Percentiles rank a stretch among this genome's conserved stretches.
Evolutionary conservation across 2,329 filamentous ascomycete species (phyloP).

Genomic region (Penicillium brasilianum): DNA sequence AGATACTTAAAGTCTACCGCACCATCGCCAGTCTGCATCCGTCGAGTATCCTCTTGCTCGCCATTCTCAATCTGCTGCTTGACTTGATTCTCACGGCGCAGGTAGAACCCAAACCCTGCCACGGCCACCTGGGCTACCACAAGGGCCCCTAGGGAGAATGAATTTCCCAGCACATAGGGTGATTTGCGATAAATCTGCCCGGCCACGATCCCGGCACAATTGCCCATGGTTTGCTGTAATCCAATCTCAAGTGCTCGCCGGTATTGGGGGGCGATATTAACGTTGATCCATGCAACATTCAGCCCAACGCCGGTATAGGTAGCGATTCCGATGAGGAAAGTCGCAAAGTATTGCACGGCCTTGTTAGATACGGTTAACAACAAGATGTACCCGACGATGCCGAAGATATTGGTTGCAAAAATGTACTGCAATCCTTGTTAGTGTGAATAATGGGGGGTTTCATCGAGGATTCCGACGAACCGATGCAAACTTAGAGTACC

Average conservation of each 20-base stretch:
- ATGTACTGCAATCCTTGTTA: slow-evolving; percentile 37
- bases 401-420: slow-evolving; percentile 48
- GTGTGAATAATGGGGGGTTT: not conserved
- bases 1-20: slow-evolving; percentile 57
- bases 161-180: slow-evolving; percentile 45
- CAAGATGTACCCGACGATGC: slow-evolving; percentile 57
- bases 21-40: slow-evolving; percentile 54
- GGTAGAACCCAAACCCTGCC: slow-evolving; percentile 49
- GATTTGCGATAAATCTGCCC: slow-evolving; percentile 52
- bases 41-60: slow-evolving; percentile 51
- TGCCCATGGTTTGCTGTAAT: slow-evolving; percentile 54
- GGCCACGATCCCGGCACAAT: slow-evolving; percentile 55
- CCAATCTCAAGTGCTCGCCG: slow-evolving; percentile 55
- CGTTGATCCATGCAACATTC: slow-evolving; percentile 55
- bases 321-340: slow-evolving; percentile 55
- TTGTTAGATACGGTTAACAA: slow-evolving; percentile 56
- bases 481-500: slow-evolving; percentile 38
- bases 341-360: slow-evolving; percentile 57
- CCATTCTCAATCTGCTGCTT: slow-evolving; percentile 50
- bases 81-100: slow-evolving; percentile 47
- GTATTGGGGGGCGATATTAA: slow-evolving; percentile 56
- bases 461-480: slow-evolving; percentile 19
- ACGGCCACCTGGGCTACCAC: slow-evolving; percentile 47
- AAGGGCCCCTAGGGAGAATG: slow-evolving; percentile 45
- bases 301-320: slow-evolving; percentile 56